Conservation (phyloP, 2,329 filamentous ascomycete genomes). For the Elsinoe arachidis region DNA sequence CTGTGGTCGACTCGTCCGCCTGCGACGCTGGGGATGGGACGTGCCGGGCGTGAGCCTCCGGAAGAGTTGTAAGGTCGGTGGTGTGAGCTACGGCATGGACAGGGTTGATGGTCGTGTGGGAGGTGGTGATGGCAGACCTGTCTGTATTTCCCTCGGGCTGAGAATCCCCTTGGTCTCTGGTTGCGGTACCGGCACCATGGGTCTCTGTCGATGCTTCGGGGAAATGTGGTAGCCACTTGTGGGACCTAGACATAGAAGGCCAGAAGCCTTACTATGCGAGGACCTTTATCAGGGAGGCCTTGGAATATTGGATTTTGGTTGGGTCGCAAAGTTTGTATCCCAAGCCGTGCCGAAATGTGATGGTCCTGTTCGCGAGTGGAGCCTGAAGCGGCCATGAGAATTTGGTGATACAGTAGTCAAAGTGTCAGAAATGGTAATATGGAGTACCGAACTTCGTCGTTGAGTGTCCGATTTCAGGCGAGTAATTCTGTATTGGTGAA, state of each 20-base stretch:
- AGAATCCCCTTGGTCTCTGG: slow-evolving; percentile 7
- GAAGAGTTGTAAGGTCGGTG: neutral
- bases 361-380: neutral
- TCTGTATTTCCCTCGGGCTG: slow-evolving; percentile 4
- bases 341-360: neutral
- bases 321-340: neutral
- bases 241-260: slow-evolving; percentile 10
- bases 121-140: neutral
- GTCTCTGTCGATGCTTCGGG: slow-evolving; percentile 9
- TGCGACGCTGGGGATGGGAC: neutral
- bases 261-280: slow-evolving; percentile 1
- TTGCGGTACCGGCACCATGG: neutral
- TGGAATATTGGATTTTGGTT: neutral
- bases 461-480: neutral
- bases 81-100: neutral
- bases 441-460: neutral
- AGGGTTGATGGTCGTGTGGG: neutral
- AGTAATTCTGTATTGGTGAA: neutral
- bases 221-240: slow-evolving; percentile 5
- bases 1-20: slow-evolving; percentile 13
- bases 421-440: neutral
- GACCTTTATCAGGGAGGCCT: neutral
- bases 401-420: neutral
- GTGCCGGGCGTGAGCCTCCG: neutral
- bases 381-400: slow-evolving; percentile 2